Evolutionary conservation across 768 basidiomycete genomes (phyloP).

Genomic region (Vararia minispora): DNA sequence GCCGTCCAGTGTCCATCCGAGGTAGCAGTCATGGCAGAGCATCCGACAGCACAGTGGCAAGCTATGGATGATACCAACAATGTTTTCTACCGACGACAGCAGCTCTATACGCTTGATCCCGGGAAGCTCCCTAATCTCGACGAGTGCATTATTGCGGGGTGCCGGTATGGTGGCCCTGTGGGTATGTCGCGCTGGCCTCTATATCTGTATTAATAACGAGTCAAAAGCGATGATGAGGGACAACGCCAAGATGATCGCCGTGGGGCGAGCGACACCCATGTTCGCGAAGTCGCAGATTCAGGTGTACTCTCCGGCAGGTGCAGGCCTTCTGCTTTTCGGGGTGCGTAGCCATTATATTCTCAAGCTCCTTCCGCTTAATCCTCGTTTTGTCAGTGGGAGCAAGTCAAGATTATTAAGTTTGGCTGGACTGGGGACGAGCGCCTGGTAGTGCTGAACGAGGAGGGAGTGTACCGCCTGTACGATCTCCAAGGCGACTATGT

Average conservation of each 20-base stretch:
- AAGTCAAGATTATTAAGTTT: constrained; percentile 68
- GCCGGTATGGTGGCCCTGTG: constrained; percentile 81
- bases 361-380: constrained; percentile 8
- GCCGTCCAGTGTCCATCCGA: neutral
- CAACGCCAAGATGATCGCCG: constrained; percentile 61
- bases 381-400: constrained; percentile 68
- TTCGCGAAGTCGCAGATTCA: constrained; percentile 75
- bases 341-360: constrained; percentile 37
- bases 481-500: constrained; percentile 78
- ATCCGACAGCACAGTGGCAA: constrained; percentile 81
- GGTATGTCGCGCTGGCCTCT: constrained; percentile 33
- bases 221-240: constrained; percentile 78
- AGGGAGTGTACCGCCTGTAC: constrained; percentile 85
- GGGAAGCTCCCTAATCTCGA: constrained; percentile 69
- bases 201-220: neutral
- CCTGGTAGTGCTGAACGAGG: constrained; percentile 80
- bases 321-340: constrained; percentile 54
- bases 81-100: constrained; percentile 81
- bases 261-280: constrained; percentile 45
- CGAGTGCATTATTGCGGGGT: constrained; percentile 74
- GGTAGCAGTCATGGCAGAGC: constrained; percentile 33
- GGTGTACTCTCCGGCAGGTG: constrained; percentile 79
- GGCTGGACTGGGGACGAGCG: constrained; percentile 81
- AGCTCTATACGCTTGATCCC: constrained; percentile 71
- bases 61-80: constrained; percentile 80